Evolutionary conservation across 768 basidiomycete species (phyloP), one percentile per base, ranked within the genome.

Genomic region (Mycena metata): DNA sequence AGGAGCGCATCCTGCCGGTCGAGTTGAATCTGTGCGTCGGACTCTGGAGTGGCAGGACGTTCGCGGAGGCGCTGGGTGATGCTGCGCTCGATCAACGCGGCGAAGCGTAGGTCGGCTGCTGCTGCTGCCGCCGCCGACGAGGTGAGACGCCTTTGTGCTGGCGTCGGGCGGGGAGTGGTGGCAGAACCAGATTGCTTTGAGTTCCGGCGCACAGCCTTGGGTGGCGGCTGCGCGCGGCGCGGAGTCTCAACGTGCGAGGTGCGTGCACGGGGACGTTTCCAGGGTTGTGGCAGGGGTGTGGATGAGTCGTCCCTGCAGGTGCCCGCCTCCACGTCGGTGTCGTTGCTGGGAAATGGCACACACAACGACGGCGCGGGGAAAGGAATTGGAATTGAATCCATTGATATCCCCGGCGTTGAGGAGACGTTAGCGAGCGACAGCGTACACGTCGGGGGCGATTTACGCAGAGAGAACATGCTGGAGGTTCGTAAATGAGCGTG

Each of bases 391-490:
- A 21, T 26, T 23, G 50, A 30, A 12, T 13, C 1, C 16, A 52
- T 17, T 24, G 33, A 57, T 17, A 15, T 3, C 17, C 24, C 33
- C 2, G 33, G 35, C 10, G 17, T 36, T 15, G 50, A 15, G 11
- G 36, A 30, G 47, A 24, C 58, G 49, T 30, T 52, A 23, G 62
- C 67, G 36, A 69, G 67, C 5, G 62, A 69, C 8, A 69, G 19
- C 2, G 67, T 69, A 26, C 67, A 64, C 4, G 67, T 69, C 19
- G 67, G 67, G 3, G 67, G 67, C 9, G 62, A 69, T n/a, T 69
- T 69, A 4, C 26, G 50, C 5, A 30, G 49, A 19, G 57, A 59
- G 15, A 50, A 15, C 9, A 55, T 15, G 24, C 55, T 33, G 56
- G 55, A 41, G 26, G 57, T 13, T 30, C 59, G 58, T 56, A 62